phyloP scores from a whole-genome alignment of 768 basidiomycete species.

The Imleria badia region DNA sequence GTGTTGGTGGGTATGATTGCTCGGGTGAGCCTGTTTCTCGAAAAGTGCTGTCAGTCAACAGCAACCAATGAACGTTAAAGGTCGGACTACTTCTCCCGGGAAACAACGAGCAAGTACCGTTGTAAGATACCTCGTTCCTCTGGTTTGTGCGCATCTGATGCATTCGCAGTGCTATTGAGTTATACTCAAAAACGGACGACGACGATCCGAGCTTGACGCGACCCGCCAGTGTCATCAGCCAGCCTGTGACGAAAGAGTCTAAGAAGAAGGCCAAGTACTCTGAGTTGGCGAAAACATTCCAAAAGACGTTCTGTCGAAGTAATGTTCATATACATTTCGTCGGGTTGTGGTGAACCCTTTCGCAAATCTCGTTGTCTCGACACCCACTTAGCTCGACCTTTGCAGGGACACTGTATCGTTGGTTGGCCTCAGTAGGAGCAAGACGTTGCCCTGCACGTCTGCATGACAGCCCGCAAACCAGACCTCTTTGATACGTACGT shows the following conservation, averaged over 20 bases:
- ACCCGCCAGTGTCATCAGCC: conserved; percentile 12
- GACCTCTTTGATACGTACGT: too few relatives aligned
- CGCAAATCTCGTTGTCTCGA: background rate
- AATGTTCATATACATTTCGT: conserved; percentile 43
- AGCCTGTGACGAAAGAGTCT: conserved; percentile 4
- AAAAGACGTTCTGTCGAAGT: conserved; percentile 34
- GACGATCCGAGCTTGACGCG: conserved; percentile 9
- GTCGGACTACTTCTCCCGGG: conserved; percentile 42
- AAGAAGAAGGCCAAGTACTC: conserved; percentile 18
- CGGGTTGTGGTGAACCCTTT: conserved; percentile 40
- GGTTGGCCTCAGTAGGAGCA: conserved; percentile 36
- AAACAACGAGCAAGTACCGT: conserved; percentile 42
- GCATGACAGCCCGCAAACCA: conserved; percentile 26
- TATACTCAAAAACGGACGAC: conserved; percentile 32
- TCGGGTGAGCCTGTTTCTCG: conserved; percentile 25
- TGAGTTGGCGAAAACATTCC: conserved; percentile 30
- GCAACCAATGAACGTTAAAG: conserved; percentile 17
- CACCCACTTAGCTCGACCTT: background rate
- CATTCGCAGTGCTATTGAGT: conserved; percentile 36
- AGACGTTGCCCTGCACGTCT: conserved; percentile 34
- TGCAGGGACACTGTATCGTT: conserved; percentile 50
- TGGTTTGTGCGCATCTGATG: background rate
- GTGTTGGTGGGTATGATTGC: conserved; percentile 45
- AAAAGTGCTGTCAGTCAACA: background rate
- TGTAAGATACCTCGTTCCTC: conserved; percentile 22